Conservation (phyloP, 1,284 basidiomycete genomes). For the Neonothopanus nambi region DNA sequence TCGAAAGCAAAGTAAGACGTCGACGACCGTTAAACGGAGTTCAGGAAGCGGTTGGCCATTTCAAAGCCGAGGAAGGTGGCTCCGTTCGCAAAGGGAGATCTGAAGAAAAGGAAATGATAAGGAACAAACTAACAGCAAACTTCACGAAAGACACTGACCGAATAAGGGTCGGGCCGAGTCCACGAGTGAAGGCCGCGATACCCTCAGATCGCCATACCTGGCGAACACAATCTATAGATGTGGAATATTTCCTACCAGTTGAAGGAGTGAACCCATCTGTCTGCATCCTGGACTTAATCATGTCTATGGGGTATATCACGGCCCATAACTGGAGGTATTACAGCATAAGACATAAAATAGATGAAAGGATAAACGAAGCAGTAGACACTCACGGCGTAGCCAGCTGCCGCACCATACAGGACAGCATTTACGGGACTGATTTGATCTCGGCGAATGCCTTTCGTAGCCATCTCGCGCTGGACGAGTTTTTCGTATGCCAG, state of each 20-base stretch:
- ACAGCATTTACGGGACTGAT: constrained; percentile 78
- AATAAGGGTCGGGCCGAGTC: constrained; percentile 88
- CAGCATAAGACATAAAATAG: constrained; percentile 6
- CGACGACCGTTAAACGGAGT: constrained; percentile 28
- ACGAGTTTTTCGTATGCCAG: constrained; percentile 92
- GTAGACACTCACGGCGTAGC: constrained; percentile 66
- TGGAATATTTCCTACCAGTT: constrained; percentile 80
- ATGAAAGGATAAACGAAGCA: constrained; percentile 11
- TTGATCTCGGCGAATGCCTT: constrained; percentile 72
- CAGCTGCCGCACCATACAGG: constrained; percentile 84
- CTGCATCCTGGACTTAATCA: constrained; percentile 95
- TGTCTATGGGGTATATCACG: constrained; percentile 90
- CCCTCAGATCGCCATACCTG: constrained; percentile 86
- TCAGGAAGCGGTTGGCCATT: constrained; percentile 73
- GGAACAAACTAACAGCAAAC: constrained; percentile 17
- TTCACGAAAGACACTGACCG: constrained; percentile 54
- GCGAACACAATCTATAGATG: constrained; percentile 79
- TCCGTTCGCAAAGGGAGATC: constrained; percentile 89
- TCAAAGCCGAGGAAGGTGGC: constrained; percentile 94
- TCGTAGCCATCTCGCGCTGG: constrained; percentile 76
- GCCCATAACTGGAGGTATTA: constrained; percentile 64
- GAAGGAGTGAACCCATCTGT: constrained; percentile 83
- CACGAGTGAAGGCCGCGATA: constrained; percentile 83
- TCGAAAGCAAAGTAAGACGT: no score
- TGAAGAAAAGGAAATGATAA: constrained; percentile 29